phyloP scores from a whole-genome alignment of 768 basidiomycete genomes.

The Podaxis pistillaris region DNA sequence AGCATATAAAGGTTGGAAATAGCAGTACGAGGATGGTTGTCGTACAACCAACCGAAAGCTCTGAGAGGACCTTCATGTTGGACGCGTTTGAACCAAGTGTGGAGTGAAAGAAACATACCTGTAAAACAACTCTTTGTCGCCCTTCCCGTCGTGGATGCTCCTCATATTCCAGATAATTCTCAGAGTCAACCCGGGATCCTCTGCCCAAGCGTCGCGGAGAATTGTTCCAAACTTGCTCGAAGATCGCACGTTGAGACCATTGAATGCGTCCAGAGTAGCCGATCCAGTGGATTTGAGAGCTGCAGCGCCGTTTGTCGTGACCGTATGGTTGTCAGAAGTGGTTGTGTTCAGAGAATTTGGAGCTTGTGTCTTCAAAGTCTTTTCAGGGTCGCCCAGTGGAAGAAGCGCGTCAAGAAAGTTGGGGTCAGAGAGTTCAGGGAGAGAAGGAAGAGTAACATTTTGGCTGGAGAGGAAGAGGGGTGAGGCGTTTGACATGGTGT shows the following conservation, averaged over 20 bases:
- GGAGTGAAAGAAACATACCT: conserved; percentile 28
- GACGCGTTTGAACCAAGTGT: neutral
- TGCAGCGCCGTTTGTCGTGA: conserved; percentile 49
- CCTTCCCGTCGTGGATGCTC: conserved; percentile 71
- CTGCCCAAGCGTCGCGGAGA: conserved; percentile 54
- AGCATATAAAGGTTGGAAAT: conserved; percentile 57
- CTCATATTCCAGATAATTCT: conserved; percentile 66
- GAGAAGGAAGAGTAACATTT: conserved; percentile 48
- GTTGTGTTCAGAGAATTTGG: conserved; percentile 54
- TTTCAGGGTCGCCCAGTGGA: conserved; percentile 17
- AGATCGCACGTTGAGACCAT: conserved; percentile 31
- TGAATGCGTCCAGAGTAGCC: conserved; percentile 56
- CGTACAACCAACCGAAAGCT: conserved; percentile 66
- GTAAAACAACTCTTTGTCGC: conserved; percentile 61
- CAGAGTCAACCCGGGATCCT: conserved; percentile 55
- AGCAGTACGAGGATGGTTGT: conserved; percentile 68
- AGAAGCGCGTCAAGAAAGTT: conserved; percentile 57
- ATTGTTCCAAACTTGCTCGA: conserved; percentile 24
- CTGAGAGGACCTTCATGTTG: conserved; percentile 22
- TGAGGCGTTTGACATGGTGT: neutral
- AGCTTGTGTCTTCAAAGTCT: conserved; percentile 26
- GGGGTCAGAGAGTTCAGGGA: conserved; percentile 56
- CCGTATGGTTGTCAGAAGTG: conserved; percentile 37
- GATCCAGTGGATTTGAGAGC: conserved; percentile 51
- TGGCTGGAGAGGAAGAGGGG: conserved; percentile 30